A percentile compares a stretch with the other conserved stretches of the same genome.
These are phyloP conservation scores for Rosa chinensis DNA, from an alignment of 306 rosid genomes.

Conservation along the genomic window DNA sequence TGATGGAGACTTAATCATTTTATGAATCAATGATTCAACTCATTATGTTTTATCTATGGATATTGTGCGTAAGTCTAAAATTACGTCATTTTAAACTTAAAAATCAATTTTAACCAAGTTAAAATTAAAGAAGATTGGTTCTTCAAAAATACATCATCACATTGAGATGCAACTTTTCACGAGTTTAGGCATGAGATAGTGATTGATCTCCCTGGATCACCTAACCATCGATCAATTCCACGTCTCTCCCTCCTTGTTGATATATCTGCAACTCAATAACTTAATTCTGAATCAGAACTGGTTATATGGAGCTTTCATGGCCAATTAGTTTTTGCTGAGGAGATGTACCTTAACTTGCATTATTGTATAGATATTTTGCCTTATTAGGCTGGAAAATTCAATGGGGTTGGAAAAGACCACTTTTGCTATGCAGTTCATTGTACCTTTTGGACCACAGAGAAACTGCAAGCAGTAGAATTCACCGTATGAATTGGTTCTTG, in stretches of 20 bases:
- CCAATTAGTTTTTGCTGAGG: not conserved
- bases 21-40: not conserved
- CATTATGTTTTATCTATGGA: not conserved
- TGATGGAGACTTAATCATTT: not conserved
- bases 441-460: slow-evolving; percentile 12
- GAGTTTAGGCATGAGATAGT: slow-evolving; percentile 11
- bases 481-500: not conserved
- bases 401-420: not conserved
- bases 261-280: not conserved
- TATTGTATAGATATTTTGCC: slow-evolving; percentile 14
- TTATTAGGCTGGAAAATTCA: not conserved
- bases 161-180: not conserved
- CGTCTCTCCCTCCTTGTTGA: not conserved
- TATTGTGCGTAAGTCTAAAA: not conserved
- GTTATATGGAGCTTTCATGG: slow-evolving; percentile 18
- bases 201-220: slow-evolving; percentile 16
- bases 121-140: not conserved
- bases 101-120: not conserved
- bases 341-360: not conserved
- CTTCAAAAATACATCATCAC: not conserved
- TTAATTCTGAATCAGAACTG: not conserved
- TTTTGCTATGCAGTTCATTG: not conserved
- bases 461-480: not conserved
- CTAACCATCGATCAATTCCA: not conserved
- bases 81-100: not conserved